Base-by-base conservation (phyloP, 306 rosid genomes). In the Casuarina equisetifolia region DNA sequence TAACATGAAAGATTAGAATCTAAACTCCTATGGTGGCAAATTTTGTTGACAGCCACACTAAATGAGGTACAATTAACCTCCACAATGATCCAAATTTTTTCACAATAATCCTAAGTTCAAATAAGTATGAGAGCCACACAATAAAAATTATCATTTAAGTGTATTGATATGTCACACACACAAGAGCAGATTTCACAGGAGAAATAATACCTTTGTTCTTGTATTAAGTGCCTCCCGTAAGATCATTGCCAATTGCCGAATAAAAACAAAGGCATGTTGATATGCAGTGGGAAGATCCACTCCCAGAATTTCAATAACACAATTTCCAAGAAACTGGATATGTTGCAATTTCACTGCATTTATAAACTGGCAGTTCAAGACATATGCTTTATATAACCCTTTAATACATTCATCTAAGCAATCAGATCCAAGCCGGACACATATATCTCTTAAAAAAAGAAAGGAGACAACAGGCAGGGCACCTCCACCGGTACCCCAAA, bases 401-500 rank as follows among this genome's bases (percentile, higher is more conserved):
- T 25, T 89, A 83, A 88, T 89, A 85, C 92, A 89, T 77, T 95
- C 97, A 77, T 91, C 99, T 42, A 88, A 38, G 87, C 97, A 95
- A 84, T 92, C 96, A 69, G 99, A 87, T 81, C 97, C 97, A 69
- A 95, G 81, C 42, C 92, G 89, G 80, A 95, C 74, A 51, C 97
- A 92, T 74, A 95, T 39, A 83, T 92, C 97, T 84, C 93, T 87
- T 78, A 92, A 45, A 81, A 95, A 95, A 35, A 91, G 79, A 82
- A 90, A 89, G 2, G 99, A 89, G 59, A 86, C 91, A 58, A 89
- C 79, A 0, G 97, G 97, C 73, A 95, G 97, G 70, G 97, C 93
- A 70, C 97, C 99, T 70, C 96, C 97, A 11, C 99, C 97, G 7
- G 96, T 89, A 78, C 97, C 97, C 97, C 97, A 95, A 82, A 95